Evolutionary conservation across 306 rosid species (phyloP), one percentile per base, ranked within the genome.

Genomic region (Hippophae rhamnoides): DNA sequence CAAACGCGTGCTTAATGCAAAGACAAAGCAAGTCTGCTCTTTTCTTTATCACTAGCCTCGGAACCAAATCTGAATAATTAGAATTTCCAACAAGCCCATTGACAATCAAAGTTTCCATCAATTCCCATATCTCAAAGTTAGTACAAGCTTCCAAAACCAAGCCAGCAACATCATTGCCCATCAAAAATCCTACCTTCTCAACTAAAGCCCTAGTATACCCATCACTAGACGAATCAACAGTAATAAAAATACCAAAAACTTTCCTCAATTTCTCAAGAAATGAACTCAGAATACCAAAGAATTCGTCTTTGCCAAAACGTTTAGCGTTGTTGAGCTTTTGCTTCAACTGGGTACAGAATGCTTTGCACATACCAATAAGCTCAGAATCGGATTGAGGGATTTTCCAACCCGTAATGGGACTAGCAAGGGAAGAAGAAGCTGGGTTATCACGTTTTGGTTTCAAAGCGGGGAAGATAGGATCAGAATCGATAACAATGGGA

Each of bases 101-200:
- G 55, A 65, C 70, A 79, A 87, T 75, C 72, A 87, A 65, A 79
- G 73, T 41, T 74, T 81, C 86, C 7, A 87, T 78, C 64, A 87
- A 61, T 13, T 92, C 82, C 96, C 96, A 92, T 10, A 76, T 80
- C 80, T 77, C 92, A 52, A 87, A 74, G 27, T 62, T 76, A 66
- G 83, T 58, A 61, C 89, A 66, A 9, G 73, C 80, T 47, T 87
- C 87, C 82, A 85, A 85, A 72, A 85, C 78, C 78, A 83, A 55
- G 57, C 73, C 82, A 57, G 72, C 65, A 45, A 81, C 87, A 44
- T 79, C 81, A 61, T 73, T 81, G 52, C 80, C 74, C 63, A 80
- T 65, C 40, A 68, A 69, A 45, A 23, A 42, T 13, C 87, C 80
- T 44, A 83, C 68, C 48, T 71, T 78, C 47, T 73, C 76, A 65